A percentile compares a stretch with the other conserved stretches of the same genome.
Conservation (phyloP, 306 rosid genomes). For the Malus orientalis region DNA sequence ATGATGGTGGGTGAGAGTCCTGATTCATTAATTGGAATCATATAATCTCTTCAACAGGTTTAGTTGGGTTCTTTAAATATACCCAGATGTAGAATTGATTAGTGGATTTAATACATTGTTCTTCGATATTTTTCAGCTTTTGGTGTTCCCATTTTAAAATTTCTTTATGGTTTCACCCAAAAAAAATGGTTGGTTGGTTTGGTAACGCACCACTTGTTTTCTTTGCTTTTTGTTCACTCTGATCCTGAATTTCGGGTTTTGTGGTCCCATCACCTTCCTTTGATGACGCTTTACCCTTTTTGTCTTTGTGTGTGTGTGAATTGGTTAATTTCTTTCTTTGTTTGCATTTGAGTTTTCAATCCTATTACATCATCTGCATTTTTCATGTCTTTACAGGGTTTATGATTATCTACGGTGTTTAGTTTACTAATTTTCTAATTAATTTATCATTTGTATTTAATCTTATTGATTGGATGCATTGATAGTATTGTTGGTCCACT, state of each 20-base stretch:
- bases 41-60: neutral
- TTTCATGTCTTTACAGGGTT: too few relatives aligned
- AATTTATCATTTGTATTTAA: neutral
- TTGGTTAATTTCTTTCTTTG: neutral
- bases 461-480: neutral
- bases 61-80: neutral
- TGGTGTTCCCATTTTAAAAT: neutral
- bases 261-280: neutral
- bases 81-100: neutral
- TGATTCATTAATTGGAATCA: neutral
- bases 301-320: too few relatives aligned
- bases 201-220: neutral
- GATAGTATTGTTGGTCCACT: neutral
- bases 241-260: neutral
- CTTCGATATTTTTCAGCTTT: neutral
- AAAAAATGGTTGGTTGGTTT: neutral
- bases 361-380: too few relatives aligned
- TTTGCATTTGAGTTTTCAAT: neutral
- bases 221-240: neutral
- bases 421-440: neutral
- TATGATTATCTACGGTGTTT: neutral
- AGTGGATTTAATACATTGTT: neutral
- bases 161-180: neutral
- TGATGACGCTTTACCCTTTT: neutral
- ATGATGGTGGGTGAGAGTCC: neutral